phyloP scores from a whole-genome alignment of 306 rosid genomes.

The Mimosa bimucronata region DNA sequence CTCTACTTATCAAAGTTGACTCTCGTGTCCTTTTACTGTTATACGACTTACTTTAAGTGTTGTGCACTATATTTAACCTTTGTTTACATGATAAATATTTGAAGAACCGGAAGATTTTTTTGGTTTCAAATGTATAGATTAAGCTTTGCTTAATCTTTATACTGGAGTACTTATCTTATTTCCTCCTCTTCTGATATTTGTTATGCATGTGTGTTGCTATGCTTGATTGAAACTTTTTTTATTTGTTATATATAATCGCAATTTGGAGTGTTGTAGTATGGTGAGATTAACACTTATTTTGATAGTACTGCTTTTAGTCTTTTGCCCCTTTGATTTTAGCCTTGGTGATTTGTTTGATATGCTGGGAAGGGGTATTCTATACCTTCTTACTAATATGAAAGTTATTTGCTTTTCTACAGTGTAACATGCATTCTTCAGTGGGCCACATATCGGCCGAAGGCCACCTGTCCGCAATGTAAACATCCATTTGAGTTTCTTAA shows the following conservation, averaged over 20 bases:
- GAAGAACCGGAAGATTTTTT: not conserved
- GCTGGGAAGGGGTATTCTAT: not conserved
- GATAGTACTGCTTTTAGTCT: not conserved
- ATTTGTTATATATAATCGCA: not conserved
- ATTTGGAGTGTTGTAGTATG: not conserved
- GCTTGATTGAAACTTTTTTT: not conserved
- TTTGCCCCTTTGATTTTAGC: not conserved
- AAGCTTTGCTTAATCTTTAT: not conserved
- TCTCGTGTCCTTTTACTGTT: too few relatives aligned
- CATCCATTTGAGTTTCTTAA: slow-evolving; percentile 78
- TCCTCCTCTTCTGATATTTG: not conserved
- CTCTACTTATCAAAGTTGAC: too few relatives aligned
- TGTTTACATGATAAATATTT: not conserved
- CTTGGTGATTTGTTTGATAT: not conserved
- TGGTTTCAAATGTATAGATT: not conserved
- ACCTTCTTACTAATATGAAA: not conserved
- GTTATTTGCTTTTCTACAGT: slow-evolving; percentile 46
- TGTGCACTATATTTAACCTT: not conserved
- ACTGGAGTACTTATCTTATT: not conserved
- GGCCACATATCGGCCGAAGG: slow-evolving; percentile 73
- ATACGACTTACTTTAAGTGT: not conserved
- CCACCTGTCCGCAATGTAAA: slow-evolving; percentile 93
- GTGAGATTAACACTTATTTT: not conserved
- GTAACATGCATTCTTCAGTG: slow-evolving; percentile 92
- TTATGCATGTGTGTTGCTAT: not conserved